phyloP scores from a whole-genome alignment of 1,284 basidiomycete species.

The Marasmius tenuissimus region DNA sequence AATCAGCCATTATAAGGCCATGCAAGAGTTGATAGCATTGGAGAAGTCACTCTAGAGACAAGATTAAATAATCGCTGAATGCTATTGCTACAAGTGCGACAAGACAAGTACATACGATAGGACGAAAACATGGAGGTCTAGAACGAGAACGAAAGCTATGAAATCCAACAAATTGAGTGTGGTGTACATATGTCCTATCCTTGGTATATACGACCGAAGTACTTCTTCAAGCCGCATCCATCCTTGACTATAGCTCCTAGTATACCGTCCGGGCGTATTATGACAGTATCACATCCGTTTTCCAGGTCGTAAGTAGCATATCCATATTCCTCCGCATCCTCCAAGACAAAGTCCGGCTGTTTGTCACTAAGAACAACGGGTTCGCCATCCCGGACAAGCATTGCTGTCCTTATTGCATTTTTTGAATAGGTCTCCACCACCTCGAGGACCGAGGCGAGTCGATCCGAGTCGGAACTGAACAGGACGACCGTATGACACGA shows the following conservation, averaged over 20 bases:
- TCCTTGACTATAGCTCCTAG: constrained; percentile 37
- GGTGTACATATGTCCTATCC: not conserved
- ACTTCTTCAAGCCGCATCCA: constrained; percentile 27
- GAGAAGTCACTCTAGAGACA: constrained; percentile 53
- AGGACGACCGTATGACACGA: constrained; percentile 34
- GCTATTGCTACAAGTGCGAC: not conserved
- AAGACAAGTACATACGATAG: not conserved
- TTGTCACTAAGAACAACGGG: constrained; percentile 16
- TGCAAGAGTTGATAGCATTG: constrained; percentile 59
- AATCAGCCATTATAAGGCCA: constrained; percentile 34
- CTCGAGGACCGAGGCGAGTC: constrained; percentile 7
- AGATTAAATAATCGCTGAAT: not conserved
- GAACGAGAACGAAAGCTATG: not conserved
- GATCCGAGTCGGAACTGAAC: constrained; percentile 24
- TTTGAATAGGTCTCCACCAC: constrained; percentile 9
- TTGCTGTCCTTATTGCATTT: constrained; percentile 10
- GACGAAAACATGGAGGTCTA: not conserved
- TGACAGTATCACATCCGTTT: constrained; percentile 30
- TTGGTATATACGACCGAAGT: constrained; percentile 25
- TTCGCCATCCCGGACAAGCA: constrained; percentile 22
- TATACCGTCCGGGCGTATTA: constrained; percentile 41
- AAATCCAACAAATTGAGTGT: no score
- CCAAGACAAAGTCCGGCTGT: constrained; percentile 29
- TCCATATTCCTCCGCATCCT: constrained; percentile 37
- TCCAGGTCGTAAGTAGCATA: constrained; percentile 33